Base-by-base conservation (phyloP, 1,284 basidiomycete species). In the Athelia psychrophila region DNA sequence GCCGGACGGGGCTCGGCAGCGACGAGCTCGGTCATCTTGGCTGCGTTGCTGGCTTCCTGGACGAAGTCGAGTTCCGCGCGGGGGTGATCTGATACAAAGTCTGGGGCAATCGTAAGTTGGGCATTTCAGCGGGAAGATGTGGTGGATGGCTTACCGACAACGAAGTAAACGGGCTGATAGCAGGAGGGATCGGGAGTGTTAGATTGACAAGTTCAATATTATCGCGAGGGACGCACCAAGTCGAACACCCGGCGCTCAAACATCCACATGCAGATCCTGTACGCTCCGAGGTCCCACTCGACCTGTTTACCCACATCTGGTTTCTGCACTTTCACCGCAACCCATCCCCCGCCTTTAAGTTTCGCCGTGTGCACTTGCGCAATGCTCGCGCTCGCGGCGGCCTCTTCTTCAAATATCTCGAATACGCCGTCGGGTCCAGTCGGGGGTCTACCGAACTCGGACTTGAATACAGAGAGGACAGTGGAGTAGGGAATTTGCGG, bases 291-390 rank as follows among this genome's bases (percentile, higher is more conserved):
- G 66, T 94, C 91, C 84, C 86, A 92, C 54, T 90, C 84, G 69
- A 91, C 86, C 71, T 96, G 93, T 60, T 82, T 90, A 48, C 75
- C 78, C 16, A 96, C 91, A 25, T 84, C 88, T 0, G 91, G 93
- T 60, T 94, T 95, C 71, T 35, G 33, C n/a, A 94, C 76, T 70
- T 96, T 95, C 56, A 96, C 93, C 0, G 93, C 93, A 1, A 95
- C 93, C 77, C 85, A 80, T 57, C 78, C 71, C 63, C 76, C 74
- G 35, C 73, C 72, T 56, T 77, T n/a, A n/a, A n/a, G n/a, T n/a
- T n/a, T 81, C 2, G 93, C 93, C 35, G 79, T 78, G 63, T 95
- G 93, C 0, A 95, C 93, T 64, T 95, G 93, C 0, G 93, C 93
- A 47, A 96, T 87, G 56, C 88, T 93, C 1, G 93, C 93, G 54